phyloP scores from a whole-genome alignment of 2,329 filamentous ascomycete genomes.

The Tolypocladium cylindrosporum region DNA sequence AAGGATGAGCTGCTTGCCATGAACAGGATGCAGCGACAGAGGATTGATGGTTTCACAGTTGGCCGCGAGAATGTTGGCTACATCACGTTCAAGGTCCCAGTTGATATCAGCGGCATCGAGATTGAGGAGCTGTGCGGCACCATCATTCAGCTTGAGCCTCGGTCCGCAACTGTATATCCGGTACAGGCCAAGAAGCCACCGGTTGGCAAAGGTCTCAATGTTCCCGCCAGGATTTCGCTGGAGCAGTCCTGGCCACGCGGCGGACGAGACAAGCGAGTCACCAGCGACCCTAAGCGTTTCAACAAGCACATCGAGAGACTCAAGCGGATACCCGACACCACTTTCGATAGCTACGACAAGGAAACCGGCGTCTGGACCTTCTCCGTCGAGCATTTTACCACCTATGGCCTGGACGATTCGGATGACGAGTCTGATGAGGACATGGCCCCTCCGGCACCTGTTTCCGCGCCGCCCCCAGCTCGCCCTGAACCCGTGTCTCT shows the following conservation, averaged over 20 bases:
- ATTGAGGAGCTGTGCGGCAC: conserved; percentile 69
- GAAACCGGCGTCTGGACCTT: conserved; percentile 85
- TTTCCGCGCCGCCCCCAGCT: conserved; percentile 11
- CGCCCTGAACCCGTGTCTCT: conserved; percentile 8
- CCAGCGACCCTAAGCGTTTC: conserved; percentile 51
- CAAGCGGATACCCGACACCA: conserved; percentile 67
- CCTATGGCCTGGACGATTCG: conserved; percentile 77
- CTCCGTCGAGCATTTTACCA: conserved; percentile 91
- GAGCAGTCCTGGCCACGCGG: conserved; percentile 85
- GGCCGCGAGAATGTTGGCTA: conserved; percentile 74
- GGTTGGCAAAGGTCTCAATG: conserved; percentile 80
- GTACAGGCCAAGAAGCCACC: conserved; percentile 68
- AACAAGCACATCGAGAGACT: conserved; percentile 78
- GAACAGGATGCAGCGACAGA: conserved; percentile 68
- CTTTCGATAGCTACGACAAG: conserved; percentile 70
- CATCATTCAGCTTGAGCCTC: conserved; percentile 66
- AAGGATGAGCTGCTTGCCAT: conserved; percentile 67
- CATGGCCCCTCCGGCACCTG: conserved; percentile 13
- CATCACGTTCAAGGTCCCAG: conserved; percentile 70
- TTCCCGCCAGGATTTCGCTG: conserved; percentile 77
- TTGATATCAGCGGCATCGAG: conserved; percentile 72
- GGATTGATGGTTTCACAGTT: conserved; percentile 65
- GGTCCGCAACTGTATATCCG: conserved; percentile 82
- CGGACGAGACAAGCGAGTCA: conserved; percentile 43
- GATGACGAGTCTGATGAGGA: conserved; percentile 59